phyloP scores from a whole-genome alignment of 2,329 filamentous ascomycete genomes.

The Raffaelea ambrosiae region DNA sequence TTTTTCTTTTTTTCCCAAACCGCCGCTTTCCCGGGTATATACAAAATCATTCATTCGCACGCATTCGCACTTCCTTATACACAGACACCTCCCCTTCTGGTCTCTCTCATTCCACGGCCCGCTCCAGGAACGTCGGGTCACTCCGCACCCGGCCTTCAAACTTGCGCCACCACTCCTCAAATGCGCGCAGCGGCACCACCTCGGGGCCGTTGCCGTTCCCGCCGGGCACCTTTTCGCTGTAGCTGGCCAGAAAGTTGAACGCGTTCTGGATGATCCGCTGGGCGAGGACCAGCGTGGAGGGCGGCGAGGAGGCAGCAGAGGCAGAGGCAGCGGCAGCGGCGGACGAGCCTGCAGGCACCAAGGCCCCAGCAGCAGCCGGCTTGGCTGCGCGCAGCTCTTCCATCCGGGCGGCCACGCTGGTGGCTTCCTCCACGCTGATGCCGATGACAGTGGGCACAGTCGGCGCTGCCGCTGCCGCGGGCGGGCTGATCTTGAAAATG shows the following conservation, averaged over 20 bases:
- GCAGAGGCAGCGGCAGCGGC: not conserved
- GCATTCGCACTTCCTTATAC: too few relatives aligned
- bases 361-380: constrained; percentile 9
- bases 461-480: constrained; percentile 14
- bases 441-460: constrained; percentile 51
- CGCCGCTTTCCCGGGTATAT: too few relatives aligned
- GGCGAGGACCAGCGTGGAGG: constrained; percentile 65
- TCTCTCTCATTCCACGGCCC: constrained; percentile 20
- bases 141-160: constrained; percentile 80
- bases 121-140: constrained; percentile 85
- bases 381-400: constrained; percentile 44
- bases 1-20: too few relatives aligned
- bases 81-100: not conserved
- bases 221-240: constrained; percentile 48
- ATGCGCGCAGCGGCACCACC: constrained; percentile 86
- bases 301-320: not conserved
- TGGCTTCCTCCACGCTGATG: constrained; percentile 70
- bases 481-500: constrained; percentile 66
- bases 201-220: constrained; percentile 52
- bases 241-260: constrained; percentile 91
- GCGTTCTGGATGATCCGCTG: constrained; percentile 94
- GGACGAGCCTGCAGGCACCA: constrained; percentile 9
- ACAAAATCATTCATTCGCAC: too few relatives aligned
- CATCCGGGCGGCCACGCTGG: constrained; percentile 62
- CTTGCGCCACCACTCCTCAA: constrained; percentile 96